Evolutionary conservation across 2,329 filamentous ascomycete genomes (phyloP).

Genomic region (Diaporthe destruens): DNA sequence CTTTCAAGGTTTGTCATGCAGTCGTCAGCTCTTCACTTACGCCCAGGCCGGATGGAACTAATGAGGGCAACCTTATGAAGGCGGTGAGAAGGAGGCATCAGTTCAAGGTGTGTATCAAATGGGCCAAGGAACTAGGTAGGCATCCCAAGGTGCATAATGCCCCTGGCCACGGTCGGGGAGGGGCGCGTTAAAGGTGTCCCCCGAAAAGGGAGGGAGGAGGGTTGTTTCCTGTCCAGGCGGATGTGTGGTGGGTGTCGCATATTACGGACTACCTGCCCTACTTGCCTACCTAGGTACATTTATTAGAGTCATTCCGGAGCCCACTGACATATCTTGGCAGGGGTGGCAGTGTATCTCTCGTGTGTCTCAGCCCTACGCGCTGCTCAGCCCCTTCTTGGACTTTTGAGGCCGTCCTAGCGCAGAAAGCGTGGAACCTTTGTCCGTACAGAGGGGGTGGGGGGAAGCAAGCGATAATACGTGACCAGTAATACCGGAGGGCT

Average conservation of each 20-base stretch:
- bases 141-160: background rate
- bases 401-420: background rate
- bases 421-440: constrained; percentile 27
- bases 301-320: background rate
- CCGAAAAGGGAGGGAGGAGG: background rate
- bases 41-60: background rate
- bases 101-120: background rate
- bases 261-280: too few relatives aligned
- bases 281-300: too few relatives aligned
- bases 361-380: constrained; percentile 28
- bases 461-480: too few relatives aligned
- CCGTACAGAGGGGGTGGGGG: background rate
- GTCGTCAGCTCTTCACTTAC: background rate
- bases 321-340: background rate
- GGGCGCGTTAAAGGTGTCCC: background rate
- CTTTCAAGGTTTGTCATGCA: too few relatives aligned
- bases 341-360: constrained; percentile 17
- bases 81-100: constrained; percentile 20
- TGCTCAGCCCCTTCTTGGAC: constrained; percentile 1
- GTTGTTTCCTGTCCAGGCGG: background rate
- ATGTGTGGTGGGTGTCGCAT: background rate
- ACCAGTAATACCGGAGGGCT: background rate
- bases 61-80: background rate
- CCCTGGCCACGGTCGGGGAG: background rate
- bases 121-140: background rate